Base-by-base conservation (phyloP, 768 basidiomycete species). In the Tephrocybe sp. region DNA sequence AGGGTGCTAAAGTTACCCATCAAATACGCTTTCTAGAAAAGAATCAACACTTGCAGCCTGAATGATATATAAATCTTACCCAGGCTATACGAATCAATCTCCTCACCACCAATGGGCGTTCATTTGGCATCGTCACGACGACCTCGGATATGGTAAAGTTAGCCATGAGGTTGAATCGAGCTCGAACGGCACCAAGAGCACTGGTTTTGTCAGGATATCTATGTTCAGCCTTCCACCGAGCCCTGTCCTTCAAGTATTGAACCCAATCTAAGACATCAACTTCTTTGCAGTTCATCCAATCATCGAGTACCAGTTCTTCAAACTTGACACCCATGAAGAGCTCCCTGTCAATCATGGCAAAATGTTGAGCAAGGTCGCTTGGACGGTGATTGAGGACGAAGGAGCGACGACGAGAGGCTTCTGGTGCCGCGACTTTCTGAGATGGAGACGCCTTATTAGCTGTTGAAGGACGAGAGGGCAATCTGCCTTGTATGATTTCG, bases 61-160 rank as follows among this genome's bases (percentile, higher is more conserved):
- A 5, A 44, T 38, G 27, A 52, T 30, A 15, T 44, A 15, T 45
- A 9, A 36, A 30, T 71, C 86, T 63, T 57, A 92, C 92, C 77
- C 84, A 92, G 31, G 93, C 93, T 48, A 96, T 72, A 34, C 90
- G 83, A 53, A 95, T 84, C 63, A 96, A 87, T 69, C 92, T 94
- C 50, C 71, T 72, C 41, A 90, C 79, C 16, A 97, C 69, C 39
- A 75, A 53, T 28, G 75, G 77, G 16, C 93, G 78, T 45, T 90
- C 83, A 45, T 66, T 66, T 5, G 84, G 84, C 8, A 77, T 77
- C 1, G 92, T 87, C 48, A 92, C 69, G 19, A 92, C 78, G 44
- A 96, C 79, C 69, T 97, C 94, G 3, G 89, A 84, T 18, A 81
- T 72, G 5, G 86, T 80, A 58, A 93, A 97, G 58, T 86, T 85